Evolutionary conservation across 164 flowering plant species (phyloP).

Genomic region (Stephania japonica): DNA sequence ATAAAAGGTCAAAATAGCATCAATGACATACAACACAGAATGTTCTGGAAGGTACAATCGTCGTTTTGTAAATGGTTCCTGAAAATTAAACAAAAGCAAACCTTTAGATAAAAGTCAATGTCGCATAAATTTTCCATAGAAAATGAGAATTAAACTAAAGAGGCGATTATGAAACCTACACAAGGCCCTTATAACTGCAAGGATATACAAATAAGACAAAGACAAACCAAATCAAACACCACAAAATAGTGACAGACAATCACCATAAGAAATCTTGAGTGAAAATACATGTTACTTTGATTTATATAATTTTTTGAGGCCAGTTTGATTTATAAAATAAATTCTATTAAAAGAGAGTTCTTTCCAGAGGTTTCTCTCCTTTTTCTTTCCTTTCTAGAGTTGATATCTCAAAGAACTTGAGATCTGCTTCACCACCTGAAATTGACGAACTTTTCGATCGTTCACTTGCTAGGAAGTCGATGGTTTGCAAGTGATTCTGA

Average conservation of each 20-base stretch:
- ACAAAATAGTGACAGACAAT: not conserved
- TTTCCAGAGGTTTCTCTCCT: not conserved
- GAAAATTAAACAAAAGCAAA: constrained; percentile 24
- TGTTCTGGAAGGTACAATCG: constrained; percentile 84
- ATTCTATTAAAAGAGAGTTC: not conserved
- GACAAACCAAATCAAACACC: not conserved
- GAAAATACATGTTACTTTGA: not conserved
- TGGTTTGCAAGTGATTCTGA: too few species aligned
- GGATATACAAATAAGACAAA: not conserved
- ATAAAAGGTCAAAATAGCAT: not conserved
- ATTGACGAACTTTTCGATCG: not conserved
- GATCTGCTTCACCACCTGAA: not conserved
- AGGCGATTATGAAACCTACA: not conserved
- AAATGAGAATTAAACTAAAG: not conserved
- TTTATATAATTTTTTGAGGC: too few species aligned
- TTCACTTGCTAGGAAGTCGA: not conserved
- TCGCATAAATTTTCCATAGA: constrained; percentile 6
- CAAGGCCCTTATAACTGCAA: not conserved
- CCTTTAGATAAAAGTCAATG: constrained; percentile 9
- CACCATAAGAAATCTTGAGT: not conserved
- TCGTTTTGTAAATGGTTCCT: constrained; percentile 91
- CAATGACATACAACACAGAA: constrained; percentile 76
- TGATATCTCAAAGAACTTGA: not conserved
- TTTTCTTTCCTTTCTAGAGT: not conserved
- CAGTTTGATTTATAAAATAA: too few species aligned